phyloP scores from a whole-genome alignment of 108 stramenopile species.

The Pseudonitzschia delicatissima region DNA sequence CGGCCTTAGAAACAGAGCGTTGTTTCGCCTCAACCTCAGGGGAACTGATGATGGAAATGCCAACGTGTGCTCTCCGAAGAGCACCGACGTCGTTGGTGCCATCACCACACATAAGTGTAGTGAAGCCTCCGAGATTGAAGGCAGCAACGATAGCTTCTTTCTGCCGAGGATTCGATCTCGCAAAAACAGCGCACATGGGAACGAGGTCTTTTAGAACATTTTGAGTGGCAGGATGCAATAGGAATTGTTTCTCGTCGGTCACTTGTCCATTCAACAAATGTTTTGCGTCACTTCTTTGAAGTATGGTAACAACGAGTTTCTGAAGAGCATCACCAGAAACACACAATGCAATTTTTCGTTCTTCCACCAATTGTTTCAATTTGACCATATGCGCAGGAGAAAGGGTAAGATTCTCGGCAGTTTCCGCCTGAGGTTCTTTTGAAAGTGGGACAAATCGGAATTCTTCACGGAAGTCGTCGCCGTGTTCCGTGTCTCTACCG shows the following conservation, averaged over 20 bases:
- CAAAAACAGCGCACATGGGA: slow-evolving; percentile 89
- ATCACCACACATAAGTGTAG: slow-evolving; percentile 97
- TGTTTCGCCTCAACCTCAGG: slow-evolving; percentile 91
- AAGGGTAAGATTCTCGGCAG: slow-evolving; percentile 25
- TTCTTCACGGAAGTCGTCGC: not conserved
- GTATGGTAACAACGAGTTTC: slow-evolving; percentile 38
- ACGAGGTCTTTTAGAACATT: slow-evolving; percentile 51
- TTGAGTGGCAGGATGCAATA: slow-evolving; percentile 64
- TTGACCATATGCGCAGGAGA: slow-evolving; percentile 22
- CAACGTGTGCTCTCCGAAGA: slow-evolving; percentile 93
- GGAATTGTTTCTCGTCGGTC: slow-evolving; percentile 38
- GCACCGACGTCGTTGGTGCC: slow-evolving; percentile 99
- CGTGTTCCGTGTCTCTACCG: not conserved
- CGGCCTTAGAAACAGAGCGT: slow-evolving; percentile 43
- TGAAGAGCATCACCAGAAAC: slow-evolving; percentile 57
- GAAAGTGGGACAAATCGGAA: slow-evolving; percentile 24
- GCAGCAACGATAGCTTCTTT: slow-evolving; percentile 93
- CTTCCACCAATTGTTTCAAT: slow-evolving; percentile 34
- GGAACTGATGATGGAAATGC: slow-evolving; percentile 92
- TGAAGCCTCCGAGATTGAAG: slow-evolving; percentile 77
- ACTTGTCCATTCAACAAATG: not conserved
- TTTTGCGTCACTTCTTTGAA: slow-evolving; percentile 15
- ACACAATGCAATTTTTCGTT: slow-evolving; percentile 44
- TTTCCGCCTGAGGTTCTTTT: not conserved
- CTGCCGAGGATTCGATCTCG: slow-evolving; percentile 92